phyloP scores from a whole-genome alignment of 2,329 filamentous ascomycete species.

The Ceratocystis eucalypticola region DNA sequence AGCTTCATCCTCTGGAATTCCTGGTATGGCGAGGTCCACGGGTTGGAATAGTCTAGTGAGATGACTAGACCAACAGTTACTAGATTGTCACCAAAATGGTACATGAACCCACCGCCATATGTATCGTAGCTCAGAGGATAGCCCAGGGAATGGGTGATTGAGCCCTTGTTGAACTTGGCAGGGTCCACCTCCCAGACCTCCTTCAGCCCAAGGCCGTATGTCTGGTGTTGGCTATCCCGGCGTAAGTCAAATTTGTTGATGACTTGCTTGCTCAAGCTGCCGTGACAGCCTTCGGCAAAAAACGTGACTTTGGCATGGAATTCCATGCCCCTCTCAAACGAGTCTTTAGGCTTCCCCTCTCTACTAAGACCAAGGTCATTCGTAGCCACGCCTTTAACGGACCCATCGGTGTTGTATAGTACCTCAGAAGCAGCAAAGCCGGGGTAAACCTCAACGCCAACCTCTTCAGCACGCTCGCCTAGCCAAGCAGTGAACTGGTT shows the following conservation, averaged over 20 bases:
- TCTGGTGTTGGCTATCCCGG: slow-evolving; percentile 81
- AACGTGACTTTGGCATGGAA: slow-evolving; percentile 87
- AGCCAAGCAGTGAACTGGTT: slow-evolving; percentile 96
- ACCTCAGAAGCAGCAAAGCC: slow-evolving; percentile 92
- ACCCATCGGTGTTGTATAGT: slow-evolving; percentile 72
- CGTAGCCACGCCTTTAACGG: slow-evolving; percentile 85
- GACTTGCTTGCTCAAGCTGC: slow-evolving; percentile 87
- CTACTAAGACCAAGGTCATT: slow-evolving; percentile 82
- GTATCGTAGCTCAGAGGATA: slow-evolving; percentile 80
- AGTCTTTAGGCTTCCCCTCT: slow-evolving; percentile 72
- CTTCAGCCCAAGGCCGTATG: slow-evolving; percentile 87
- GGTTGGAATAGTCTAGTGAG: slow-evolving; percentile 89
- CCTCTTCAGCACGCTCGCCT: slow-evolving; percentile 86
- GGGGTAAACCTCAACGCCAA: slow-evolving; percentile 90
- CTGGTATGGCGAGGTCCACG: slow-evolving; percentile 86
- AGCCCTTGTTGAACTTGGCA: slow-evolving; percentile 77
- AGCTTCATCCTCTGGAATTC: slow-evolving; percentile 99
- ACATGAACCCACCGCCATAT: slow-evolving; percentile 98
- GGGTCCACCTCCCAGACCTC: slow-evolving; percentile 96
- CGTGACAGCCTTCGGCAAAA: slow-evolving; percentile 90
- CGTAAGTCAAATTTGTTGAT: slow-evolving; percentile 88
- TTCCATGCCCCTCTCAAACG: slow-evolving; percentile 94
- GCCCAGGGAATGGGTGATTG: slow-evolving; percentile 81
- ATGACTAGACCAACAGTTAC: slow-evolving; percentile 86
- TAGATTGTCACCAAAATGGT: slow-evolving; percentile 95